A percentile compares a stretch with the other conserved stretches of the same genome.
phyloP scores from a whole-genome alignment of 768 basidiomycete genomes.

The Leccinellum rugosiceps region DNA sequence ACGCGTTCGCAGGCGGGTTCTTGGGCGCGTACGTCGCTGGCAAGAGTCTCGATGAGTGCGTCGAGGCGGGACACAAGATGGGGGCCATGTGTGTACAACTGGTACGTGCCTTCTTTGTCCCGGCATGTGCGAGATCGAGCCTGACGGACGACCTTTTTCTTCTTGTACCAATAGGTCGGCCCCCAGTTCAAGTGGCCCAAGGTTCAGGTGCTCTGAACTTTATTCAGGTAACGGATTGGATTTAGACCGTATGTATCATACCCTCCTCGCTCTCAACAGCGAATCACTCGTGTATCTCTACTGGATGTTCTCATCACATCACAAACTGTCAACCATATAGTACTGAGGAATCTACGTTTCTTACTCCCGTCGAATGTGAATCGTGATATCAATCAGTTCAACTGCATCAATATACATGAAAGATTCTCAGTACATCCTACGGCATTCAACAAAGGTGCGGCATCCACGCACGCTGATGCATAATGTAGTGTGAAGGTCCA shows the following conservation, averaged over 20 bases:
- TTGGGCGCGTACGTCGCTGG: conserved; percentile 80
- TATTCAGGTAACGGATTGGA: neutral
- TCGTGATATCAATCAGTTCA: conserved; percentile 22
- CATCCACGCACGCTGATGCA: conserved; percentile 17
- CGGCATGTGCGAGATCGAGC: neutral
- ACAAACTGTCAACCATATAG: conserved; percentile 33
- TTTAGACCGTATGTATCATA: neutral
- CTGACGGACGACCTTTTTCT: neutral
- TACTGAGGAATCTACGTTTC: conserved; percentile 1
- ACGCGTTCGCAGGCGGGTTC: conserved; percentile 97
- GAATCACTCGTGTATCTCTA: conserved; percentile 25
- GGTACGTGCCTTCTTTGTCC: conserved; percentile 38
- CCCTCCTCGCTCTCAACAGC: conserved; percentile 40
- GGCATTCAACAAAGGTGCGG: conserved; percentile 10
- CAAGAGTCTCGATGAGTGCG: conserved; percentile 70
- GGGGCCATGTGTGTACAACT: conserved; percentile 83
- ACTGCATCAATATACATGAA: neutral
- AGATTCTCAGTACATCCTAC: conserved; percentile 13
- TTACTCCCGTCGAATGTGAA: conserved; percentile 1
- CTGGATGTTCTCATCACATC: conserved; percentile 18
- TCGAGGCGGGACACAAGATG: conserved; percentile 84
- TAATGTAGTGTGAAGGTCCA: conserved; percentile 24
- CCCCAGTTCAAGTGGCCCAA: conserved; percentile 59
- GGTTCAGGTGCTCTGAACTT: conserved; percentile 39
- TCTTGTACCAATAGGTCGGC: conserved; percentile 40